phyloP scores from a whole-genome alignment of 352 stramenopile genomes.

The Thraustochytrium sp. region DNA sequence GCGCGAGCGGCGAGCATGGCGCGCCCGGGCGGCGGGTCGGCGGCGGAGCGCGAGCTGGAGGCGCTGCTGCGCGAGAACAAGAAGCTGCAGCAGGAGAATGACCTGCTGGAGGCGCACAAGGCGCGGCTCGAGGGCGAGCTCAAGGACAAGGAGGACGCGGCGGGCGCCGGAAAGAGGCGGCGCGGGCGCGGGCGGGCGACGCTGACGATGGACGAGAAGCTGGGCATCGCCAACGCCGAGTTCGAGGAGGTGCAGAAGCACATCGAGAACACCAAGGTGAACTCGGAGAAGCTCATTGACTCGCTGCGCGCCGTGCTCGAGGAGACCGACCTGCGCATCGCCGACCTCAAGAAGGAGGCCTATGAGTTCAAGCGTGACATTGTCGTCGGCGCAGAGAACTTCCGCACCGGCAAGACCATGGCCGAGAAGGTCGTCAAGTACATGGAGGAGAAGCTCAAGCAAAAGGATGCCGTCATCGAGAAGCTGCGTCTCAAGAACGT shows the following conservation, averaged over 20 bases:
- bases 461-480: conserved; percentile 82
- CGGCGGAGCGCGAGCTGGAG: conserved; percentile 56
- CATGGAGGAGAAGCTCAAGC: conserved; percentile 86
- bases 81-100: conserved; percentile 78
- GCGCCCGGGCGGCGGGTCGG: neutral
- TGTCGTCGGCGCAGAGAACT: conserved; percentile 85
- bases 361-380: conserved; percentile 93
- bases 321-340: conserved; percentile 85
- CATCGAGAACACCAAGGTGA: conserved; percentile 73
- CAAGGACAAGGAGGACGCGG: conserved; percentile 24
- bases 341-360: conserved; percentile 87
- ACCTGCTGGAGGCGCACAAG: conserved; percentile 76
- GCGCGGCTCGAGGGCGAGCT: conserved; percentile 49
- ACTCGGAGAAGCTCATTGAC: conserved; percentile 84
- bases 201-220: conserved; percentile 84
- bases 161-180: conserved; percentile 59
- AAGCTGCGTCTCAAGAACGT: conserved; percentile 88
- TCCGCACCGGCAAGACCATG: conserved; percentile 83
- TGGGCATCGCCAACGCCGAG: conserved; percentile 75
- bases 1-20: neutral
- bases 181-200: conserved; percentile 59
- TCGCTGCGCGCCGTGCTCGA: conserved; percentile 82
- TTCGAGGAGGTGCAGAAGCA: conserved; percentile 77
- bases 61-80: conserved; percentile 73
- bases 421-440: conserved; percentile 83